These are phyloP conservation scores for Mycena metata DNA, from an alignment of 768 basidiomycete genomes.

Conservation along the genomic window DNA sequence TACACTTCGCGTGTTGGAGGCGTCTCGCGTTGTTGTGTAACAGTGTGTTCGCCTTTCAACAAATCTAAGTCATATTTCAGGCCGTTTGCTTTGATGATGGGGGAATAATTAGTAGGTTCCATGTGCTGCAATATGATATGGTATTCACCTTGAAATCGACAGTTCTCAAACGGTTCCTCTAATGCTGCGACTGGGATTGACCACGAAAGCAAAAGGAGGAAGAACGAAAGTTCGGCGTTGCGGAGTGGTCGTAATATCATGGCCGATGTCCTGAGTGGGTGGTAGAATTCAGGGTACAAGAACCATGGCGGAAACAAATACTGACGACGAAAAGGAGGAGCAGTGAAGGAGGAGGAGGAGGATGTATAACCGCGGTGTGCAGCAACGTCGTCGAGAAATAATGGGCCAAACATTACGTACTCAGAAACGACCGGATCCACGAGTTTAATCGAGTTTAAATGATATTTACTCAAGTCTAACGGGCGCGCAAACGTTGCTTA, in stretches of 20 bases:
- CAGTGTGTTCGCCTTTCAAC: constrained; percentile 65
- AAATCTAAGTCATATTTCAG: constrained; percentile 71
- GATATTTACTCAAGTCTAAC: constrained; percentile 8
- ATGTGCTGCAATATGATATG: no score
- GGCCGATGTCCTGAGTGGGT: no score
- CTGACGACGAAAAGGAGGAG: no score
- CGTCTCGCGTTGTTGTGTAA: constrained; percentile 64
- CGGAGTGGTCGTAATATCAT: constrained; percentile 22
- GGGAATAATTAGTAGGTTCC: no score
- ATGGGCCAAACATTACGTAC: no score
- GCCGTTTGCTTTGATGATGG: no score
- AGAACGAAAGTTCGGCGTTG: constrained; percentile 21
- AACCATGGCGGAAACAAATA: no score
- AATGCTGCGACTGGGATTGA: constrained; percentile 2
- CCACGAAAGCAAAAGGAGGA: constrained; percentile 28
- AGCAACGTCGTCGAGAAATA: no score
- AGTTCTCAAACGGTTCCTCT: constrained; percentile 56
- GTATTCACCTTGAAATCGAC: constrained; percentile 49
- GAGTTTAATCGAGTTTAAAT: constrained; percentile 10
- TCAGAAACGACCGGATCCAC: no score
- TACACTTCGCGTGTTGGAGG: constrained; percentile 78
- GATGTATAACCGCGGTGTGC: no score
- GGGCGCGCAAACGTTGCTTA: constrained; percentile 2
- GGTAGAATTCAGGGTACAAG: no score
- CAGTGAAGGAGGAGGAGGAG: no score